These are phyloP conservation scores for Nectriaceae sp. DNA, from an alignment of 2,329 filamentous ascomycete genomes.

Conservation along the genomic window DNA sequence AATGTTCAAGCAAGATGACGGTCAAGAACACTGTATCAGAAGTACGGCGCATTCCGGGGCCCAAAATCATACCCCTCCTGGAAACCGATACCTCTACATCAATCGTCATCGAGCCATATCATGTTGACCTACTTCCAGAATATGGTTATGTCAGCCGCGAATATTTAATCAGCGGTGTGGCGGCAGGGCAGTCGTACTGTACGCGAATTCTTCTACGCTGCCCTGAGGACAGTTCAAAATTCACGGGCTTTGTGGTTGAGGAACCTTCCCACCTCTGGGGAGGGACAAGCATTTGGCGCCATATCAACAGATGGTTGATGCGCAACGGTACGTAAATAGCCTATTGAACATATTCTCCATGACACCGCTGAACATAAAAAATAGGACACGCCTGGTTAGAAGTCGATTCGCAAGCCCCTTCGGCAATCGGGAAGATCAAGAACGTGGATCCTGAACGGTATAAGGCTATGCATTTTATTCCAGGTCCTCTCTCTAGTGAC, in stretches of 20 bases:
- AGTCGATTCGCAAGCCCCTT: conserved; percentile 19
- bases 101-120: conserved; percentile 15
- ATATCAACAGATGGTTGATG: conserved; percentile 21
- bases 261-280: conserved; percentile 20
- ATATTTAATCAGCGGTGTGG: conserved; percentile 15
- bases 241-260: conserved; percentile 14
- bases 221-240: conserved; percentile 6
- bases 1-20: not conserved
- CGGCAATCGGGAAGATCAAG: conserved; percentile 17
- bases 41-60: conserved; percentile 2
- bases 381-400: conserved; percentile 20
- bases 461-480: conserved; percentile 16
- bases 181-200: conserved; percentile 16
- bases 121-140: conserved; percentile 19
- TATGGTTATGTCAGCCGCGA: conserved; percentile 17
- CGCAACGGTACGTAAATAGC: conserved; percentile 11
- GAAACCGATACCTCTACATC: conserved; percentile 10
- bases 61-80: conserved; percentile 3
- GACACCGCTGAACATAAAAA: not conserved
- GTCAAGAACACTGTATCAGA: not conserved
- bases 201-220: conserved; percentile 17
- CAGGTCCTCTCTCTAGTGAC: conserved; percentile 8
- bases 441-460: conserved; percentile 14
- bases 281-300: conserved; percentile 21
- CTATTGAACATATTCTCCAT: not conserved